These are phyloP conservation scores for Graphilbum sp. DNA, from an alignment of 2,329 filamentous ascomycete species.

Conservation along the genomic window DNA sequence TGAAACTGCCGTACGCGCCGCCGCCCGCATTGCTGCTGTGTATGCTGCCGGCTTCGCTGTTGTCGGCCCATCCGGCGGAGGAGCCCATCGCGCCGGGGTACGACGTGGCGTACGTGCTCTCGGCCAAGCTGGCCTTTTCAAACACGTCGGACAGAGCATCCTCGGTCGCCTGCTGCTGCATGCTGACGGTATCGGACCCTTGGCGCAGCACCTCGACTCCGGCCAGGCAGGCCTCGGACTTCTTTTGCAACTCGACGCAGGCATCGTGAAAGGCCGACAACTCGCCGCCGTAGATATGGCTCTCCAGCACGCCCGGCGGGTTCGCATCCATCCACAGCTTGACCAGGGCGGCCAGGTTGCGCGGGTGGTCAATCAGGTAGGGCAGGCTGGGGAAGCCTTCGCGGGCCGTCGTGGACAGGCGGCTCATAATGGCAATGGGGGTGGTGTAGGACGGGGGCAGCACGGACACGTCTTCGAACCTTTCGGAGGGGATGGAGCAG, in stretches of 20 bases:
- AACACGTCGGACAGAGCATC: constrained; percentile 27
- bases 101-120: constrained; percentile 10
- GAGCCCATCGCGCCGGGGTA: constrained; percentile 2
- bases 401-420: constrained; percentile 61
- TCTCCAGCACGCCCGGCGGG: constrained; percentile 14
- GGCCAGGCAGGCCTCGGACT: constrained; percentile 33
- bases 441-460: constrained; percentile 81
- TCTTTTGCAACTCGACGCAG: constrained; percentile 32
- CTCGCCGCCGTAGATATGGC: constrained; percentile 30
- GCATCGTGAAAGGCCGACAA: constrained; percentile 34
- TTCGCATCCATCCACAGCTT: constrained; percentile 58
- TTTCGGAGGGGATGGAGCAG: constrained; percentile 64
- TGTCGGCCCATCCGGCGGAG: too few species aligned
- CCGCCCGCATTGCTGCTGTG: too few species aligned
- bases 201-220: constrained; percentile 29
- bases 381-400: constrained; percentile 90
- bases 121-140: constrained; percentile 25
- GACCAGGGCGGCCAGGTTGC: constrained; percentile 70
- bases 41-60: too few species aligned
- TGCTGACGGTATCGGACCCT: constrained; percentile 2
- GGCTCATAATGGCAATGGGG: constrained; percentile 73
- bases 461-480: constrained; percentile 31
- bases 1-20: neutral
- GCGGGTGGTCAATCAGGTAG: constrained; percentile 78
- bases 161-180: constrained; percentile 8